Evolutionary conservation across 2,329 filamentous ascomycete genomes (phyloP), one percentile per base, ranked within the genome.

Genomic region (Tolypocladium paradoxum): DNA sequence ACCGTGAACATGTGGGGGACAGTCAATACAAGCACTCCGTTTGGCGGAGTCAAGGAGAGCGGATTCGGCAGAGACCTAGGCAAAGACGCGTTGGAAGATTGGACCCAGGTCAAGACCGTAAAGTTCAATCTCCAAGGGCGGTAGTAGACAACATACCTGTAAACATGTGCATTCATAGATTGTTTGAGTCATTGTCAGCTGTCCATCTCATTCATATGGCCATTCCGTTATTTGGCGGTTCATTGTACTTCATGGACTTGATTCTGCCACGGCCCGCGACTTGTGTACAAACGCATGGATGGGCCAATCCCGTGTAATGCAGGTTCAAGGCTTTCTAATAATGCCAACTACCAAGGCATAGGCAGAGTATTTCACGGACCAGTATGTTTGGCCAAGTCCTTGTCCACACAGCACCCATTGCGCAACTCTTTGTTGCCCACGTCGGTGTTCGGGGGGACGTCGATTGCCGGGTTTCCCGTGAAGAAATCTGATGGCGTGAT

Each of bases 401-500:
- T 53, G 5, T 22, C 22, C 22, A 9, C 29, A 20, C 47, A 53
- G 22, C 51, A 53, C 2, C 43, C 48, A 14, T 46, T 49, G 9
- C 43, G 12, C 16, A 51, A 22, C 22, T 29, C 43, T 49, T 59
- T 57, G 1, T 61, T 64, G 6, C 58, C 58, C 3, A 57, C 37
- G 40, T 64, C 61, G 33, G 53, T 65, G 47, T 63, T 67, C 6
- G 68, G 73, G 0, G 74, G 73, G 0, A 76, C 72, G 57, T 77
- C 74, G 2, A 76, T 56, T 0, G 73, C 71, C 1, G 74, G 74
- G 51, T 77, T 77, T 40, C 68, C 70, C 0, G 70, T 68, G 54
- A 76, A 77, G 59, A 77, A 77, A 51, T 76, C 75, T 0, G 72
- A 71, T 0, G 74, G 74, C 43, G 73, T 74, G 3, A 77, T 65